phyloP scores from a whole-genome alignment of 2,329 filamentous ascomycete species.

The Aspergillus hortae region DNA sequence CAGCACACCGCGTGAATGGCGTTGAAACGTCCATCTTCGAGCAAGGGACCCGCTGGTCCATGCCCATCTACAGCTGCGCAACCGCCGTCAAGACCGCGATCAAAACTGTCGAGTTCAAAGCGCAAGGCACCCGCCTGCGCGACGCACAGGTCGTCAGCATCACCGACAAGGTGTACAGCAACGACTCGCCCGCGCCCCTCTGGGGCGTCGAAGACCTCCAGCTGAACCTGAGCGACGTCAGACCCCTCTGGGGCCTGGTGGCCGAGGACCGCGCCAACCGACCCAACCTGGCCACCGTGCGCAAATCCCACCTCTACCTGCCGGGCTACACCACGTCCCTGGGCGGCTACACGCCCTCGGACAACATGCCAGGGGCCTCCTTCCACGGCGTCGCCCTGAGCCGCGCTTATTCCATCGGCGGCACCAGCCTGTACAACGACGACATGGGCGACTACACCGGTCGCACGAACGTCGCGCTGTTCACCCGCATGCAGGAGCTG shows the following conservation, averaged over 20 bases:
- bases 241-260: constrained; percentile 41
- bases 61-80: constrained; percentile 45
- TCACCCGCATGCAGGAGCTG: background rate
- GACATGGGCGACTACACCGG: background rate
- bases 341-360: background rate
- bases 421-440: background rate
- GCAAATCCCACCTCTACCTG: constrained; percentile 28
- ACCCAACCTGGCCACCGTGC: constrained; percentile 32
- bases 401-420: background rate
- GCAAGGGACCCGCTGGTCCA: constrained; percentile 40
- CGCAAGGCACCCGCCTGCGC: constrained; percentile 40
- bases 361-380: constrained; percentile 34
- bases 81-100: constrained; percentile 41
- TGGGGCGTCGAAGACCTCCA: constrained; percentile 35
- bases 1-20: constrained; percentile 34
- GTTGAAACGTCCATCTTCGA: constrained; percentile 36
- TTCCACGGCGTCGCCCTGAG: constrained; percentile 20
- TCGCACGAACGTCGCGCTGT: background rate
- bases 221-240: constrained; percentile 25
- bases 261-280: constrained; percentile 18
- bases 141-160: constrained; percentile 34
- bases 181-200: constrained; percentile 28
- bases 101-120: constrained; percentile 44
- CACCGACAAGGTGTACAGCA: constrained; percentile 34
- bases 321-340: constrained; percentile 19